Evolutionary conservation across 1,284 basidiomycete species (phyloP).

Genomic region (Sanghuangporus weigelae): DNA sequence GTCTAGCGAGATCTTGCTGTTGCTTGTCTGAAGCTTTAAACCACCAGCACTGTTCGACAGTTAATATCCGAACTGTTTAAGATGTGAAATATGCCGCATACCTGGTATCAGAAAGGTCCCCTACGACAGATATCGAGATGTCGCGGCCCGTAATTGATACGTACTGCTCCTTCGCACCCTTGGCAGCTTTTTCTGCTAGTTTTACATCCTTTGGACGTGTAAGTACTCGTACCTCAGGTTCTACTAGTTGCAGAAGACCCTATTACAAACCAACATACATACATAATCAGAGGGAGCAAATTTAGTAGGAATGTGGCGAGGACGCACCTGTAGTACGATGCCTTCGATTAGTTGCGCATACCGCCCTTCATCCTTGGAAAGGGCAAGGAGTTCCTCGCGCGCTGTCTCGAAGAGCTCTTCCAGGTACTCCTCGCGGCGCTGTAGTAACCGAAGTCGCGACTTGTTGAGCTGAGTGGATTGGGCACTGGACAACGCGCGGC

Average conservation of each 20-base stretch:
- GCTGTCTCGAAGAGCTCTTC: slow-evolving; percentile 84
- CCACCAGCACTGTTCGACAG: slow-evolving; percentile 66
- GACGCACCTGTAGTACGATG: slow-evolving; percentile 71
- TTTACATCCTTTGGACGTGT: slow-evolving; percentile 60
- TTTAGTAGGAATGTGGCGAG: not conserved
- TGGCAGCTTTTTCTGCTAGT: slow-evolving; percentile 53
- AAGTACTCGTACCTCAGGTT: slow-evolving; percentile 58
- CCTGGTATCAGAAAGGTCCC: slow-evolving; percentile 68
- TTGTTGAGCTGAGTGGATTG: slow-evolving; percentile 97
- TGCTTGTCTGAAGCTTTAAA: slow-evolving; percentile 68
- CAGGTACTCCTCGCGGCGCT: slow-evolving; percentile 89
- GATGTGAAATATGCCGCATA: slow-evolving; percentile 29
- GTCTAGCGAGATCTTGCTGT: slow-evolving; percentile 78
- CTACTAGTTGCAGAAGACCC: slow-evolving; percentile 59
- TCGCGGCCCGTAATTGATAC: slow-evolving; percentile 72
- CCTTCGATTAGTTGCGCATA: slow-evolving; percentile 79
- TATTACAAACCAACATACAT: slow-evolving; percentile 35
- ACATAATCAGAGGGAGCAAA: slow-evolving; percentile 25
- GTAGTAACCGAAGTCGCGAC: slow-evolving; percentile 87
- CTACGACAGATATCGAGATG: slow-evolving; percentile 59
- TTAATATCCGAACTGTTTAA: not conserved
- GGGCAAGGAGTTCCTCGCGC: slow-evolving; percentile 55
- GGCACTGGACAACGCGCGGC: slow-evolving; percentile 48
- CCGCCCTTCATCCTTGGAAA: slow-evolving; percentile 66
- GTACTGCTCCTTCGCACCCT: slow-evolving; percentile 60